These are phyloP conservation scores for Lithospermum erythrorhizon DNA, from an alignment of 257 asterid genomes.

Conservation along the genomic window DNA sequence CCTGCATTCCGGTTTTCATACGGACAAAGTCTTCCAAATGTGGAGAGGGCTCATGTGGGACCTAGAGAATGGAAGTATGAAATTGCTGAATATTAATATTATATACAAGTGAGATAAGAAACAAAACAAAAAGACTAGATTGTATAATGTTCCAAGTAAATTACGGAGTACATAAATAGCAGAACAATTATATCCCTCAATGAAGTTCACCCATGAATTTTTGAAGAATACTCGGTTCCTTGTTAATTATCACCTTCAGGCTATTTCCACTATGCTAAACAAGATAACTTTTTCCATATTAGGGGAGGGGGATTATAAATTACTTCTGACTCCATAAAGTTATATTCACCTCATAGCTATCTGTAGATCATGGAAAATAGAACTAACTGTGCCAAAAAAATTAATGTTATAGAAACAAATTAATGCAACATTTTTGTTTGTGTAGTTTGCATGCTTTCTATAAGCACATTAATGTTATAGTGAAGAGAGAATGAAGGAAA, in stretches of 20 bases:
- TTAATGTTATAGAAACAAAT: too few species aligned
- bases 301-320: not conserved
- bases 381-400: not conserved
- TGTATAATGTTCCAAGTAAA: not conserved
- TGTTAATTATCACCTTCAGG: too few species aligned
- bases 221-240: not conserved
- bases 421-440: too few species aligned
- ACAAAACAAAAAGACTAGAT: not conserved
- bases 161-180: not conserved
- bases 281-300: too few species aligned
- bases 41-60: constrained; percentile 60
- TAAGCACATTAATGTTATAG: too few species aligned
- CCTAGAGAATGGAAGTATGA: constrained; percentile 29
- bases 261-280: too few species aligned
- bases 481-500: too few species aligned
- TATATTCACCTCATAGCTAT: not conserved
- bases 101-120: not conserved
- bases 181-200: not conserved
- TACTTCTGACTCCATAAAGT: not conserved
- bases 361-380: not conserved
- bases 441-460: too few species aligned
- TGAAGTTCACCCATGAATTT: too few species aligned
- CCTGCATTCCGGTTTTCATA: constrained; percentile 84
- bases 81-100: not conserved
- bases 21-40: constrained; percentile 79